phyloP scores from a whole-genome alignment of 108 stramenopile species.

The Cyclostephanos invisitatus region DNA sequence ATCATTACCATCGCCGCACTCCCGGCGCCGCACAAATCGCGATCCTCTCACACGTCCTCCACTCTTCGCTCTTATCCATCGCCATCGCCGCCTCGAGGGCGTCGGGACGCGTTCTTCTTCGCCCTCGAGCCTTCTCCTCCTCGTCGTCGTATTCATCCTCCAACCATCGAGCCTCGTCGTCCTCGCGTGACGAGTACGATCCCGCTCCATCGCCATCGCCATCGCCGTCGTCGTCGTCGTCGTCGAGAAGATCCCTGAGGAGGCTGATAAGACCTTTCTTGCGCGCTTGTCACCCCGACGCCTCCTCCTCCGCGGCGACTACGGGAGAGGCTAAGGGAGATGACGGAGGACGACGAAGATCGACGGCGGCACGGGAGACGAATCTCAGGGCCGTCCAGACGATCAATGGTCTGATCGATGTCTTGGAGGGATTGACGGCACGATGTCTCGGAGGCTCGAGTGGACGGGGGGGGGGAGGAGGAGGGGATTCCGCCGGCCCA shows the following conservation, averaged over 20 bases:
- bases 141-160: neutral
- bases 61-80: neutral
- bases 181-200: too few species aligned
- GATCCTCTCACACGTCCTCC: neutral
- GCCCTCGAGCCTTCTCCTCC: neutral
- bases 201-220: neutral
- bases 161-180: too few species aligned
- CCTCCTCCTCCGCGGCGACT: constrained; percentile 4
- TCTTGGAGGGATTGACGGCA: constrained; percentile 39
- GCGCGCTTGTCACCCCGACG: constrained; percentile 82
- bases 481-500: constrained; percentile 3
- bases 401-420: constrained; percentile 75
- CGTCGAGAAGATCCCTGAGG: constrained; percentile 34
- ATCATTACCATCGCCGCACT: neutral
- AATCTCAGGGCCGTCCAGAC: constrained; percentile 80
- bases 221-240: neutral
- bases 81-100: neutral
- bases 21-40: neutral
- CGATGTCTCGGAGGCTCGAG: neutral
- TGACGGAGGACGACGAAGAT: constrained; percentile 29
- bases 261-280: constrained; percentile 76
- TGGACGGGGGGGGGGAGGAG: neutral
- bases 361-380: constrained; percentile 48
- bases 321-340: constrained; percentile 8
- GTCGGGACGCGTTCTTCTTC: neutral